Conservation (phyloP, 2,329 filamentous ascomycete species). For the Verruconis gallopava region DNA sequence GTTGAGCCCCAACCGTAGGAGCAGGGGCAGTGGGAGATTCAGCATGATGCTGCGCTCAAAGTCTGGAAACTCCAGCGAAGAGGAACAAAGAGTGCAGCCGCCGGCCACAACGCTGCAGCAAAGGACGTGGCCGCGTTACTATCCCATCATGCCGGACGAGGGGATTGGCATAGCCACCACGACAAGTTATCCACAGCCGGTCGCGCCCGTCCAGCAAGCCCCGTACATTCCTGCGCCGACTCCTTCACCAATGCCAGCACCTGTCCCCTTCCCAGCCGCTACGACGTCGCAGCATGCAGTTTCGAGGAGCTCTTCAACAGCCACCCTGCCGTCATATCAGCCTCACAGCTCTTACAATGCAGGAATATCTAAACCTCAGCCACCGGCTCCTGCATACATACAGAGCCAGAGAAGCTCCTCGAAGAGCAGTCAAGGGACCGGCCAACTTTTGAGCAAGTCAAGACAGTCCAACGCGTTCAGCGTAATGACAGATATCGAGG, state of each 20-base stretch:
- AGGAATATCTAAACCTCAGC: neutral
- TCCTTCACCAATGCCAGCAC: neutral
- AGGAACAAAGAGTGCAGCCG: neutral
- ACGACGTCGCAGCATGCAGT: neutral
- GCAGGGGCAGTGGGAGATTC: neutral
- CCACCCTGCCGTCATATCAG: neutral
- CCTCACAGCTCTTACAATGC: neutral
- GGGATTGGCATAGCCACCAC: neutral
- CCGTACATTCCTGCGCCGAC: neutral
- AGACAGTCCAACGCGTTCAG: neutral
- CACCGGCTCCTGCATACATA: neutral
- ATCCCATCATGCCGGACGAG: slow-evolving; percentile 7
- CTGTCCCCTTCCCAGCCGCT: neutral
- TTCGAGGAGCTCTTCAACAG: neutral
- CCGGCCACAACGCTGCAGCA: neutral
- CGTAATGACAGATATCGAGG: neutral
- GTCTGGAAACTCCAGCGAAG: neutral
- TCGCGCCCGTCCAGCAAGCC: neutral
- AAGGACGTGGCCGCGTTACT: slow-evolving; percentile 5
- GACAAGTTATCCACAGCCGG: neutral
- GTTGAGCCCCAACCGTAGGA: neutral
- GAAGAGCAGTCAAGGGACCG: neutral
- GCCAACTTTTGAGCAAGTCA: neutral
- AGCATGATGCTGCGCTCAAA: neutral
- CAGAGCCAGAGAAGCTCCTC: neutral